Evolutionary conservation across 768 basidiomycete genomes (phyloP), one percentile per base, ranked within the genome.

Genomic region (Tulasnella sp.): DNA sequence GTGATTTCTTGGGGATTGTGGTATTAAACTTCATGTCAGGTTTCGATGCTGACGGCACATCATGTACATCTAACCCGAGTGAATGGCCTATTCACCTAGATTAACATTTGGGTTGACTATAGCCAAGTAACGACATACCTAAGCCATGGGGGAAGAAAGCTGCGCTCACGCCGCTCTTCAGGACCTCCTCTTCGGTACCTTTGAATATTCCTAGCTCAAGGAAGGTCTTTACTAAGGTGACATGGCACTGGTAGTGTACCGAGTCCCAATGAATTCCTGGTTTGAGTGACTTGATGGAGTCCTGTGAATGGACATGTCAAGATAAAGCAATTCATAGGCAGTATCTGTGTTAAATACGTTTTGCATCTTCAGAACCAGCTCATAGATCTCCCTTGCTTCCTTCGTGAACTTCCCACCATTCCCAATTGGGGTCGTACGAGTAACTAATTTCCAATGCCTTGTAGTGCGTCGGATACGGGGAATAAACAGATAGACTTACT

Each of bases 111-210:
- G 9, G 35, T 43, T 25, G 20, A 19, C 16, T 1, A 9, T 27
- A 16, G 22, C 3, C 20, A 3, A 51, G 54, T 12, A 28, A 28
- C 35, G 29, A 39, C 48, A 34, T 35, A 61, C 67, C 69, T 10
- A 71, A 69, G 2, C 92, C 93, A 61, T 96, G 92, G 8, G 92
- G 92, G 75, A 87, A 96, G 72, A 96, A 96, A 0, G 88, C 86
- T 1, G 79, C 67, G 56, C 80, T 80, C 37, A 86, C 66, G 0
- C 90, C 91, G 4, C 79, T 80, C 15, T 73, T 73, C 5, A 95
- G 69, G 50, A 96, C 79, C 20, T 75, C 76, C 45, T 78, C 74
- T 56, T 77, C 75, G 3, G 76, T 69, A 59, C 77, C 79, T 75
- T 76, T 79, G 73, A 96, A 89, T 61, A 98, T 84, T 0, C 90